Evolutionary conservation across 192 early-diverging fungal genomes (phyloP), one percentile per base, ranked within the genome.

Genomic region (Coemansia sp.): DNA sequence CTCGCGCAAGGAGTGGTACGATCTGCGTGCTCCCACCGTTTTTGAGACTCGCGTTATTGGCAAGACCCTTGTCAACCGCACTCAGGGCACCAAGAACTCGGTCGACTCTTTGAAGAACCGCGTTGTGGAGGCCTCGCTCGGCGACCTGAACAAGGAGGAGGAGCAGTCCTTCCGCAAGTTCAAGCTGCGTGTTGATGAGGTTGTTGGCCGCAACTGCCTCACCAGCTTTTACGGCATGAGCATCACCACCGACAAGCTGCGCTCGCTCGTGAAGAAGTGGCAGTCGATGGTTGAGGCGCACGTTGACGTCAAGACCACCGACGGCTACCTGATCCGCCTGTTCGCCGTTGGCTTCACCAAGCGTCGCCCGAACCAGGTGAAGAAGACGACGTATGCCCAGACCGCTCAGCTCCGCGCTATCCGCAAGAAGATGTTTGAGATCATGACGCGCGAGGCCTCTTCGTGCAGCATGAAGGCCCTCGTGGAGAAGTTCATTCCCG

Each of bases 181-280:
- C 82, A 90, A 93, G 86, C 91, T 99, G 67, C 86, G 89, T 73
- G 89, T 97, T 70, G 93, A 98, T 82, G 95, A 99, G 82, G 88
- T 99, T 75, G 87, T 90, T 68, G 97, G 97, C 74, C 93, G 92
- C 85, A 97, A 94, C 91, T 93, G 92, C 86, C 88, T 99, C 60
- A 99, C 97, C 90, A 95, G 95, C 90, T 99, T 99, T 89, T 88
- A 98, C 89, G 88, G 95, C 73, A 98, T 99, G 95, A 91, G 93
- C 86, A 94, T 99, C 84, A 98, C 97, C 82, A 91, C 93, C 59
- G 97, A 99, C 89, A 99, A 99, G 92, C 90, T 99, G 82, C 91
- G 95, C 74, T 97, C 95, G 76, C 84, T 99, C 70, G 91, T 99
- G 72, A 94, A 94, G 90, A 99, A 99, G 91, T 96, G 95, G 95